Conservation (phyloP, 2,329 filamentous ascomycete species). For the Cryphonectria parasitica region DNA sequence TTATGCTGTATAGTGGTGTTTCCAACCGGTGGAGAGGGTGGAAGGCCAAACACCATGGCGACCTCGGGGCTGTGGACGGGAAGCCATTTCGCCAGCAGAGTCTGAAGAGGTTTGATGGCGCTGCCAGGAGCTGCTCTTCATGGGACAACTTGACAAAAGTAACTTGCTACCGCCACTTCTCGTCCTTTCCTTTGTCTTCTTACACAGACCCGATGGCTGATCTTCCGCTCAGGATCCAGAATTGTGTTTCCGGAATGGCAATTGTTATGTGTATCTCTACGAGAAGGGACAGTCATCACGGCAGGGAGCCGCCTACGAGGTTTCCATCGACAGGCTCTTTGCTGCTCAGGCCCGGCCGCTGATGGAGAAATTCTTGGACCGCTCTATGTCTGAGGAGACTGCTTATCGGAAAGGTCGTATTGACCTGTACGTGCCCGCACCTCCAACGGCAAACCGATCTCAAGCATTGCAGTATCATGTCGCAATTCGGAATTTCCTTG, state of each 20-base stretch:
- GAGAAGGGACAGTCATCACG: constrained; percentile 67
- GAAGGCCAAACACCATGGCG: constrained; percentile 41
- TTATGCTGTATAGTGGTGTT: constrained; percentile 40
- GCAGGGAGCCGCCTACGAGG: constrained; percentile 68
- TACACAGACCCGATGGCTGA: background rate
- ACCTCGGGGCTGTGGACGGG: constrained; percentile 35
- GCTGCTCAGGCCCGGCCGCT: constrained; percentile 63
- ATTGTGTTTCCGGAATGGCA: constrained; percentile 68
- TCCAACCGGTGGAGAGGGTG: constrained; percentile 41
- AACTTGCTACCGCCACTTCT: constrained; percentile 32
- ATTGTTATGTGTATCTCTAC: constrained; percentile 73
- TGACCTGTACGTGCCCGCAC: constrained; percentile 73
- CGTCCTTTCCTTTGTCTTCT: background rate
- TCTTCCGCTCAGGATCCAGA: constrained; percentile 64
- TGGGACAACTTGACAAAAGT: constrained; percentile 56
- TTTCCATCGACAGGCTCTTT: constrained; percentile 63
- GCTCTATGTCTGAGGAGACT: constrained; percentile 36
- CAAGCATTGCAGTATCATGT: constrained; percentile 67
- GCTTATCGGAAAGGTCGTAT: constrained; percentile 38
- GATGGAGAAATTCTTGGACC: constrained; percentile 55
- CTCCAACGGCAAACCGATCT: constrained; percentile 54
- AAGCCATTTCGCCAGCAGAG: constrained; percentile 33
- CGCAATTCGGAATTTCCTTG: constrained; percentile 75
- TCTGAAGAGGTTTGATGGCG: constrained; percentile 58
- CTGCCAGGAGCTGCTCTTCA: constrained; percentile 44